Evolutionary conservation across 352 stramenopile genomes (phyloP).

Genomic region (Phytophthora cactorum): DNA sequence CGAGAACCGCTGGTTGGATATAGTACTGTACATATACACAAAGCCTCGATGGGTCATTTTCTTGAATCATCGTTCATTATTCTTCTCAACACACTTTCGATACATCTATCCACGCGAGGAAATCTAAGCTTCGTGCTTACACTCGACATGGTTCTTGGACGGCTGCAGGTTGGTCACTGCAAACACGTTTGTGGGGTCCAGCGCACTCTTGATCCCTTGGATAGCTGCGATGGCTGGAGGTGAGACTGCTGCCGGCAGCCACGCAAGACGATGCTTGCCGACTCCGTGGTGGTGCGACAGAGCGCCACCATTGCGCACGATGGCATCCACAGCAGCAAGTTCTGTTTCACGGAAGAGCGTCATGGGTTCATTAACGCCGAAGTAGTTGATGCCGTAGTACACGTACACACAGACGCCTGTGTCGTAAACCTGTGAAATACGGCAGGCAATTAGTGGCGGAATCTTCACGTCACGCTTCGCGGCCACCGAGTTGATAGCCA

Average conservation of each 20-base stretch:
- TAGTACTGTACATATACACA: too few species aligned
- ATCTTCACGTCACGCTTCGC: constrained; percentile 62
- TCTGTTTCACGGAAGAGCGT: constrained; percentile 86
- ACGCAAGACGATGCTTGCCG: constrained; percentile 92
- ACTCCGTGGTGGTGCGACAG: constrained; percentile 97
- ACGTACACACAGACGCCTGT: constrained; percentile 96
- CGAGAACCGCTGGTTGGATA: too few species aligned
- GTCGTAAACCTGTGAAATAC: constrained; percentile 96
- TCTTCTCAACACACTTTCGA: too few species aligned
- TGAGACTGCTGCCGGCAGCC: constrained; percentile 87
- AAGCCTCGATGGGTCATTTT: too few species aligned
- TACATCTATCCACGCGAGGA: neutral
- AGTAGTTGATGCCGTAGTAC: constrained; percentile 96
- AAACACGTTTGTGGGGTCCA: constrained; percentile 95
- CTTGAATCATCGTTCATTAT: too few species aligned
- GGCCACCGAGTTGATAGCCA: constrained; percentile 53
- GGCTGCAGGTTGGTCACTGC: constrained; percentile 82
- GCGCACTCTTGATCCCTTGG: constrained; percentile 82
- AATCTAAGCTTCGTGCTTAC: constrained; percentile 20
- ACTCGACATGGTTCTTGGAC: constrained; percentile 13
- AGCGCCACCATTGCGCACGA: constrained; percentile 91
- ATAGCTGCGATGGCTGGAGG: constrained; percentile 70
- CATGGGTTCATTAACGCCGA: constrained; percentile 80
- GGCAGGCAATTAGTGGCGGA: constrained; percentile 90
- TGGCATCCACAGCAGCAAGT: constrained; percentile 76